Conservation (phyloP, 129 eudicot genomes). For the Lonicera japonica region DNA sequence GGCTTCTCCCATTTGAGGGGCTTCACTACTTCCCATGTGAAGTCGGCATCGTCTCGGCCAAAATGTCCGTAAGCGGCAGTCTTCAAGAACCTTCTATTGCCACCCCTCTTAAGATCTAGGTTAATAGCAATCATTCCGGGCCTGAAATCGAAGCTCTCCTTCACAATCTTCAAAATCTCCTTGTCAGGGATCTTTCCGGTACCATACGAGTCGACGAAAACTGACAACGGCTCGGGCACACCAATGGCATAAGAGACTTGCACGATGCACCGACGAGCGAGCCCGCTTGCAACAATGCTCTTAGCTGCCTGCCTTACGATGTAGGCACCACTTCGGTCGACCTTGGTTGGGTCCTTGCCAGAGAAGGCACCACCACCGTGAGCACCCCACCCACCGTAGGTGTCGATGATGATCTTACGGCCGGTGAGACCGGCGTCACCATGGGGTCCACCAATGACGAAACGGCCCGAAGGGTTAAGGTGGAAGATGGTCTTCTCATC, state of each 20-base stretch:
- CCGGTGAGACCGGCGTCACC: slow-evolving; percentile 36
- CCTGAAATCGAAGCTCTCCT: slow-evolving; percentile 24
- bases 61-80: slow-evolving; percentile 26
- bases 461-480: slow-evolving; percentile 25
- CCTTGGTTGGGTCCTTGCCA: slow-evolving; percentile 16
- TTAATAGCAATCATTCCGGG: slow-evolving; percentile 28
- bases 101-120: slow-evolving; percentile 27
- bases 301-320: not conserved
- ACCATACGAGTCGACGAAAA: slow-evolving; percentile 27
- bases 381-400: slow-evolving; percentile 19
- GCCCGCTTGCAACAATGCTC: not conserved
- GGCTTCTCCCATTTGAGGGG: slow-evolving; percentile 23
- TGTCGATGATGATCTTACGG: slow-evolving; percentile 25
- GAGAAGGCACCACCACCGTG: slow-evolving; percentile 22
- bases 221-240: slow-evolving; percentile 29
- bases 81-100: slow-evolving; percentile 17
- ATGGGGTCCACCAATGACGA: slow-evolving; percentile 24
- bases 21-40: slow-evolving; percentile 33
- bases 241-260: slow-evolving; percentile 31
- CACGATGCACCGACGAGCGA: slow-evolving; percentile 28
- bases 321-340: slow-evolving; percentile 15
- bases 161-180: slow-evolving; percentile 22
- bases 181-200: slow-evolving; percentile 30
- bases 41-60: slow-evolving; percentile 27
- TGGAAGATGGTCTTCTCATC: slow-evolving; percentile 38